phyloP scores from a whole-genome alignment of 257 asterid genomes.

The Solanum sparsipilum region DNA sequence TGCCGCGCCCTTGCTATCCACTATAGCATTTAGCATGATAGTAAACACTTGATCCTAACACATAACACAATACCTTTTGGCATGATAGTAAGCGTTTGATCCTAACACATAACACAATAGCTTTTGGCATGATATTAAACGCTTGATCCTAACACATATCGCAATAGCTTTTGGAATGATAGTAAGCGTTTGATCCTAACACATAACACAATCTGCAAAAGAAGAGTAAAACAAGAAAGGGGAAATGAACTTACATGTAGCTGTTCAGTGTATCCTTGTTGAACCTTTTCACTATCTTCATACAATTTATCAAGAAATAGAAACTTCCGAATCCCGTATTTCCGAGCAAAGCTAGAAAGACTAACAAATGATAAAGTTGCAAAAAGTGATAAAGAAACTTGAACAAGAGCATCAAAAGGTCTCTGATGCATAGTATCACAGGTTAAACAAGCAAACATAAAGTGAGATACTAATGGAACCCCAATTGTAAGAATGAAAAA shows the following conservation, averaged over 20 bases:
- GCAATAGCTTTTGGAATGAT: background rate
- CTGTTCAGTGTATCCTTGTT: conserved; percentile 51
- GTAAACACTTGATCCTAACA: background rate
- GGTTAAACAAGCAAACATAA: conserved; percentile 42
- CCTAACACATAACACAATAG: background rate
- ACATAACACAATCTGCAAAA: background rate
- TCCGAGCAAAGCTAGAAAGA: conserved; percentile 48
- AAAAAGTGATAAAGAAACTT: conserved; percentile 54
- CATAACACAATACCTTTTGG: background rate
- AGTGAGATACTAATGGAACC: conserved; percentile 66
- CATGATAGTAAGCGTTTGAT: background rate
- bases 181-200: background rate
- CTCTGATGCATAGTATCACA: conserved; percentile 55
- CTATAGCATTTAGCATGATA: background rate
- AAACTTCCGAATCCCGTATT: conserved; percentile 61
- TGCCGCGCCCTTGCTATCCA: background rate
- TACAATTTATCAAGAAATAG: conserved; percentile 66
- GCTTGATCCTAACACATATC: background rate
- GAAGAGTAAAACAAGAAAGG: background rate
- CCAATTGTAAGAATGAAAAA: conserved; percentile 60
- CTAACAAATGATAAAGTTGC: conserved; percentile 64
- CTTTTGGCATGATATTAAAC: background rate
- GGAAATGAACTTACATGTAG: conserved; percentile 40
- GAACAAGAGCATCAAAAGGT: conserved; percentile 57
- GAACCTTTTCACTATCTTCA: conserved; percentile 61